Evolutionary conservation across 2,329 filamentous ascomycete species (phyloP), one percentile per base, ranked within the genome.

Genomic region (Penicillium sp.): DNA sequence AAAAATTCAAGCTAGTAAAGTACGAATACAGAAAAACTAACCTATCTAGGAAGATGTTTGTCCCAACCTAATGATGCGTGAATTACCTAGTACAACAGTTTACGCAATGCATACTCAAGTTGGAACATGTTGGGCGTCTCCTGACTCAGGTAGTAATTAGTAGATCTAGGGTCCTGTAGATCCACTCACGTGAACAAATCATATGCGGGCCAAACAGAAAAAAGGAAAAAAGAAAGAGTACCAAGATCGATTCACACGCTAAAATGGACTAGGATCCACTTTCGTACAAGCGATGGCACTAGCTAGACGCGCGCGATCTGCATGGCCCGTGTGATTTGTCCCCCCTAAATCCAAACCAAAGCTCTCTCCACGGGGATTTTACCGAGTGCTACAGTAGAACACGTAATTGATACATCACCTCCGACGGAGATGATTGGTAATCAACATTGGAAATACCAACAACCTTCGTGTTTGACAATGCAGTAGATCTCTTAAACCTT

Each of bases 221-320:
- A 21, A 19, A 22, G 21, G 3, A 21, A 42, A 42, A 42, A 42
- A 13, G n/a, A 5, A 11, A 22, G 22, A 21, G 37, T 39, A 42
- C 37, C 33, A 9, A 49, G 29, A 49, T 43, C 24, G 24, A 29
- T n/a, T 37, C 31, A 49, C 31, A 49, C 46, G 46, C 29, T 49
- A 49, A 37, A 14, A 21, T 10, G 37, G 19, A 29, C 27, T 4
- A 6, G 37, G 37, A 21, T 21, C 37, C 37, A 42, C 48, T 37
- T 49, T 22, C 11, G 46, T 27, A 42, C 35, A 37, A 49, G 47
- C 47, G 22, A 49, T 49, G 48, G 22, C 48, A 49, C 48, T 49
- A 49, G 52, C 27, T 54, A 39, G 35, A 42, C 33, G 26, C 29
- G 27, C 44, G 39, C 24, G 53, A 55, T 55, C 53, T 35, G 14